phyloP scores from a whole-genome alignment of 176 grass and related monocot species.

The Zizania latifolia region DNA sequence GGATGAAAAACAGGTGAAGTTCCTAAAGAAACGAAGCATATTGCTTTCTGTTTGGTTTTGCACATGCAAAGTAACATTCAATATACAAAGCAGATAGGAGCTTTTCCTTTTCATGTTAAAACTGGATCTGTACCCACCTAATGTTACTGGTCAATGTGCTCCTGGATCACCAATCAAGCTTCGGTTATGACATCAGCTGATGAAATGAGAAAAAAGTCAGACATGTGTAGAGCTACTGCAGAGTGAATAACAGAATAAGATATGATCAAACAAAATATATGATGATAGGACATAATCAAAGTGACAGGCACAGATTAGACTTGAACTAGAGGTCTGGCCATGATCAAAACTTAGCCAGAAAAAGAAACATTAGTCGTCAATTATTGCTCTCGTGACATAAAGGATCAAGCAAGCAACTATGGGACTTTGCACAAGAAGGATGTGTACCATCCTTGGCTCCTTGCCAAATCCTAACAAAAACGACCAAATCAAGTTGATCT shows the following conservation, averaged over 20 bases:
- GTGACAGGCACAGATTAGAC: neutral
- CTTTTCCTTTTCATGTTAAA: neutral
- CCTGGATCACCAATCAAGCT: slow-evolving; percentile 24
- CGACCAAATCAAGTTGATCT: neutral
- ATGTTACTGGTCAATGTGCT: slow-evolving; percentile 11
- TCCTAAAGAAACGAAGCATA: neutral
- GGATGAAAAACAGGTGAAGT: neutral
- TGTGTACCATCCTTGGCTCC: neutral
- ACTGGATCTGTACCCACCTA: neutral
- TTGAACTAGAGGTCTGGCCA: neutral
- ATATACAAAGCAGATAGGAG: neutral
- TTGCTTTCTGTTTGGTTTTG: neutral
- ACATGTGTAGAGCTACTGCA: neutral
- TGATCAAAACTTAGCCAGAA: neutral
- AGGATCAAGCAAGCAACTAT: neutral
- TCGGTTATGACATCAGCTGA: slow-evolving; percentile 40
- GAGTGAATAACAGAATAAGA: neutral
- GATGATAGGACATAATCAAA: neutral
- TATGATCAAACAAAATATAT: neutral
- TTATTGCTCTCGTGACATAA: neutral
- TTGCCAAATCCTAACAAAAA: neutral
- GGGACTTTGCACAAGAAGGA: neutral
- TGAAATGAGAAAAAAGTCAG: slow-evolving; percentile 17
- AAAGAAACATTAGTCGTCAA: neutral
- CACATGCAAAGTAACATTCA: neutral